Percentiles rank a stretch among this genome's conserved stretches.
Evolutionary conservation across 1,284 basidiomycete species (phyloP).

Genomic region (Abortiporus biennis): DNA sequence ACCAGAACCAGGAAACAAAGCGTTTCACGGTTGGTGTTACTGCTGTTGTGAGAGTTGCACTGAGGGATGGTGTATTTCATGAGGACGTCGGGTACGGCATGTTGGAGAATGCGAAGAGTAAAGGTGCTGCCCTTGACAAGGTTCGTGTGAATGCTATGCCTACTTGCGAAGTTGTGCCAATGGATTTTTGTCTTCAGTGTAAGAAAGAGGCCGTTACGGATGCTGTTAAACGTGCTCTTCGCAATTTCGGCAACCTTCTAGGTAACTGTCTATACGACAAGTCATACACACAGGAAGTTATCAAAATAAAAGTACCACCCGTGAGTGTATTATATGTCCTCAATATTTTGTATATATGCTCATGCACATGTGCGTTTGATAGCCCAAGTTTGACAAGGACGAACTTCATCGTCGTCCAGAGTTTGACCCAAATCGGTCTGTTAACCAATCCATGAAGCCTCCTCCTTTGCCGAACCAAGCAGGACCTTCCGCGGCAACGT

Average conservation of each 20-base stretch:
- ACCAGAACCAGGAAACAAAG: constrained; percentile 61
- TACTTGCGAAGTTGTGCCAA: background rate
- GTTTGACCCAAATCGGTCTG: no score
- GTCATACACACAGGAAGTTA: constrained; percentile 76
- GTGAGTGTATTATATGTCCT: constrained; percentile 52
- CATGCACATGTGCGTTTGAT: no score
- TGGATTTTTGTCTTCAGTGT: constrained; percentile 46
- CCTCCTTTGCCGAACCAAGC: constrained; percentile 7
- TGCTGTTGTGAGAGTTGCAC: constrained; percentile 81
- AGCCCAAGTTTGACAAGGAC: constrained; percentile 72
- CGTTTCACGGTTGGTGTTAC: constrained; percentile 77
- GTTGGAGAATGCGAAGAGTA: constrained; percentile 80
- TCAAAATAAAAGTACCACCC: constrained; percentile 78
- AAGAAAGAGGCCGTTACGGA: constrained; percentile 99
- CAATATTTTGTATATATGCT: background rate
- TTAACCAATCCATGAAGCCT: no score
- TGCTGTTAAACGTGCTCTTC: constrained; percentile 83
- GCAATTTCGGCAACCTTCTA: constrained; percentile 91
- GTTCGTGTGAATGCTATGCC: constrained; percentile 38
- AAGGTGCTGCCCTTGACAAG: constrained; percentile 89
- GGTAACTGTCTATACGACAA: constrained; percentile 98
- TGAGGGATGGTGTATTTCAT: constrained; percentile 86
- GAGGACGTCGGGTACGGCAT: constrained; percentile 93
- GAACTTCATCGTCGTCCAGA: constrained; percentile 77
- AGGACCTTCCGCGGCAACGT: constrained; percentile 7